phyloP scores from a whole-genome alignment of 129 eudicot species.

The Daucus carota region DH1_v3.0 NC_030384.2:37975501-37976000 shows the following conservation, averaged over 20 bases:
- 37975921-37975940: too few relatives aligned
- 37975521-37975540: constrained; percentile 57
- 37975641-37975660: constrained; percentile 27
- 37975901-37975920: too few relatives aligned
- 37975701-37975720: constrained; percentile 31
- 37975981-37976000: too few relatives aligned
- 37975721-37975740: constrained; percentile 53
- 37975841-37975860: not conserved
- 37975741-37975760: constrained; percentile 38
- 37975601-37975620: constrained; percentile 26
- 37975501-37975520: constrained; percentile 37
- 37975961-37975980: not conserved
- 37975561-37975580: constrained; percentile 14
- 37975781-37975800: not conserved
- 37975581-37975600: constrained; percentile 21
- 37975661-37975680: constrained; percentile 27
- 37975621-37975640: constrained; percentile 18
- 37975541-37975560: constrained; percentile 22
- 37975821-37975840: too few relatives aligned
- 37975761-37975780: not conserved
- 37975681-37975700: constrained; percentile 28
- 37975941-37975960: not conserved
- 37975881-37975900: too few relatives aligned
- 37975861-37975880: not conserved
- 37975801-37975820: not conserved